Percentiles rank a stretch among this genome's conserved stretches.
phyloP scores from a whole-genome alignment of 441 rosid genomes.

The Capsella rubella region DNA sequence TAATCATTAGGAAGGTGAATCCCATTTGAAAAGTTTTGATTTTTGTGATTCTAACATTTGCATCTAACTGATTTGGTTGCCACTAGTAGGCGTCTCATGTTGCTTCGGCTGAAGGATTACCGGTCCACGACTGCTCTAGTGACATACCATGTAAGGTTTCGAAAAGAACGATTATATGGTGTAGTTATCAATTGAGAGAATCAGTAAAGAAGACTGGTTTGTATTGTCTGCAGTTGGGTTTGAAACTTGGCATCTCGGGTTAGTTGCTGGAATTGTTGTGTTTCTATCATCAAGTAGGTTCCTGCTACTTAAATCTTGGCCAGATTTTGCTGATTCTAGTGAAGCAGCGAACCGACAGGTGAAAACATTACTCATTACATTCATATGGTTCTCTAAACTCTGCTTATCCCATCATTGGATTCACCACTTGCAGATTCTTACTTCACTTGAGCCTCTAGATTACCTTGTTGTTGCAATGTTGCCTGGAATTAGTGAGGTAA shows the following conservation, averaged over 20 bases:
- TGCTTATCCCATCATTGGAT: not conserved
- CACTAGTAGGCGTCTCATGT: conserved; percentile 74
- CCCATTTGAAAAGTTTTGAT: conserved; percentile 1
- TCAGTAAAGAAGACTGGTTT: conserved; percentile 2
- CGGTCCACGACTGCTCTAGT: conserved; percentile 66
- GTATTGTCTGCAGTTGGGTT: conserved; percentile 61
- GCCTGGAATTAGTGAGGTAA: conserved; percentile 93
- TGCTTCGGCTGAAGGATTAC: conserved; percentile 76
- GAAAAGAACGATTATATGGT: not conserved
- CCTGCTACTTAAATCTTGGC: conserved; percentile 76
- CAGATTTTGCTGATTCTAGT: conserved; percentile 82
- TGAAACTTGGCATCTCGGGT: conserved; percentile 86
- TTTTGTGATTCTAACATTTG: conserved; percentile 9
- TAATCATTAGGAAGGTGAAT: conserved; percentile 70
- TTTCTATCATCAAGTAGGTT: conserved; percentile 75
- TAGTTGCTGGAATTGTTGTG: conserved; percentile 69
- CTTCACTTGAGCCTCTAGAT: conserved; percentile 84
- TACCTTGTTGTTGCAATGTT: conserved; percentile 75
- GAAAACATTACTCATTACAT: conserved; percentile 17
- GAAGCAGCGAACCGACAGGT: conserved; percentile 90
- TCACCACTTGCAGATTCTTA: conserved; percentile 65
- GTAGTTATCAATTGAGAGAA: conserved; percentile 11
- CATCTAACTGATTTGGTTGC: conserved; percentile 15
- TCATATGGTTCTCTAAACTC: conserved; percentile 9
- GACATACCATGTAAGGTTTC: conserved; percentile 65